Evolutionary conservation across 371 early-diverging fungal genomes (phyloP).

Genomic region (Globomyces sp.): DNA sequence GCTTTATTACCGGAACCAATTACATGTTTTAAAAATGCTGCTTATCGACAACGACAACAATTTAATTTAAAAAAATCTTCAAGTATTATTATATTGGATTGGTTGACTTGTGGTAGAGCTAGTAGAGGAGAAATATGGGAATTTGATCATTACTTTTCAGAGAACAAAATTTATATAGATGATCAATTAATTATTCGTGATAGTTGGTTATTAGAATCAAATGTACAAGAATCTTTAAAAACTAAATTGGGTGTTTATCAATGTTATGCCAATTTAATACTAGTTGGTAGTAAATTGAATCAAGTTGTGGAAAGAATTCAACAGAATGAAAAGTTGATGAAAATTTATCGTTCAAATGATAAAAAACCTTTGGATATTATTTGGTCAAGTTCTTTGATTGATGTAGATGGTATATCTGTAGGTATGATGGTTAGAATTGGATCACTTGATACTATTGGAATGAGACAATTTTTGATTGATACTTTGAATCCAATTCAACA

Average conservation of each 20-base stretch:
- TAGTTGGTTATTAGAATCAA: constrained; percentile 53
- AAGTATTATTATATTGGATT: constrained; percentile 69
- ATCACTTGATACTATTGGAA: constrained; percentile 25
- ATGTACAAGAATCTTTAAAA: constrained; percentile 3
- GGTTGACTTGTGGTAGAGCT: constrained; percentile 67
- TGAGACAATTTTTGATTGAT: constrained; percentile 27
- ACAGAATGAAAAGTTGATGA: constrained; percentile 25
- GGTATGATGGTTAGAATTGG: constrained; percentile 36
- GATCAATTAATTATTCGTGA: constrained; percentile 53
- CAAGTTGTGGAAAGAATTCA: constrained; percentile 17
- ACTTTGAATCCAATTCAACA: constrained; percentile 23
- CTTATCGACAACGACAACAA: constrained; percentile 62
- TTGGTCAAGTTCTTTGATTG: constrained; percentile 32
- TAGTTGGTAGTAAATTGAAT: constrained; percentile 34
- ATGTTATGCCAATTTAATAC: constrained; percentile 42
- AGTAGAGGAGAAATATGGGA: constrained; percentile 72
- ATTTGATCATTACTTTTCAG: constrained; percentile 64
- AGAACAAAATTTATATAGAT: constrained; percentile 53
- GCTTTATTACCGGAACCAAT: constrained; percentile 74
- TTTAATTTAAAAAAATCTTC: constrained; percentile 51
- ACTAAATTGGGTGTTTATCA: constrained; percentile 36
- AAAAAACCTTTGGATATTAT: constrained; percentile 17
- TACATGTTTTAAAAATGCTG: constrained; percentile 63
- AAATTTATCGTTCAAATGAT: constrained; percentile 23
- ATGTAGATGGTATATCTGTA: constrained; percentile 1